These are phyloP conservation scores for Alnus glutinosa DNA, from an alignment of 306 rosid genomes.

Conservation along the genomic window DNA sequence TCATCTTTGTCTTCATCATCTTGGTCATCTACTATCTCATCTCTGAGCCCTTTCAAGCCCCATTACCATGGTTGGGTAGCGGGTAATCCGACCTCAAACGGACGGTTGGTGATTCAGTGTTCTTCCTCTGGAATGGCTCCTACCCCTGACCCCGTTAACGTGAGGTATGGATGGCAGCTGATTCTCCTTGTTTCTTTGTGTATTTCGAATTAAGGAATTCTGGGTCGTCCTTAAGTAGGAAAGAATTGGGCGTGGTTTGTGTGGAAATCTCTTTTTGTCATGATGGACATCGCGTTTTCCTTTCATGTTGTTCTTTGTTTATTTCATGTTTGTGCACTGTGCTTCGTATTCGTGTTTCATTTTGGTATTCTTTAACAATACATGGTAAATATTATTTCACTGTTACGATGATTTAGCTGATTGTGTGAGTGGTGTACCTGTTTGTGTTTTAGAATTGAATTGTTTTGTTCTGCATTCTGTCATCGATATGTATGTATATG, in stretches of 20 bases:
- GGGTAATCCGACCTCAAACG: conserved; percentile 13
- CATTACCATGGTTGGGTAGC: conserved; percentile 10
- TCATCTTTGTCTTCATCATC: conserved; percentile 23
- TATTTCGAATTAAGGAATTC: neutral
- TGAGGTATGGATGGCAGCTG: conserved; percentile 28
- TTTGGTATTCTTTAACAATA: neutral
- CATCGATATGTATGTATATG: neutral
- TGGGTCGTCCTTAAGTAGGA: neutral
- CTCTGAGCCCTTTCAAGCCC: conserved; percentile 25
- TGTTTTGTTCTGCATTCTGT: neutral
- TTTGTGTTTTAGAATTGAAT: neutral
- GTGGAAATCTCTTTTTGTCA: conserved; percentile 13
- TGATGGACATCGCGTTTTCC: neutral
- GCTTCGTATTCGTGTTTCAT: neutral
- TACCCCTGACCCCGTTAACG: conserved; percentile 28
- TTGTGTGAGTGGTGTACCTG: neutral
- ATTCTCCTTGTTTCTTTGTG: neutral
- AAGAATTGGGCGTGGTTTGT: neutral
- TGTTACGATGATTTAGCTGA: neutral
- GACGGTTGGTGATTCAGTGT: conserved; percentile 24
- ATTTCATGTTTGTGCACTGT: neutral
- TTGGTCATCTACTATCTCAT: conserved; percentile 21
- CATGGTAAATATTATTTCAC: neutral
- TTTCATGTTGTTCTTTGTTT: neutral
- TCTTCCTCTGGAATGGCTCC: conserved; percentile 41